These are phyloP conservation scores for Hyphopichia khmerensis DNA, from an alignment of 1,139 yeast genomes.

Conservation along the genomic window DNA sequence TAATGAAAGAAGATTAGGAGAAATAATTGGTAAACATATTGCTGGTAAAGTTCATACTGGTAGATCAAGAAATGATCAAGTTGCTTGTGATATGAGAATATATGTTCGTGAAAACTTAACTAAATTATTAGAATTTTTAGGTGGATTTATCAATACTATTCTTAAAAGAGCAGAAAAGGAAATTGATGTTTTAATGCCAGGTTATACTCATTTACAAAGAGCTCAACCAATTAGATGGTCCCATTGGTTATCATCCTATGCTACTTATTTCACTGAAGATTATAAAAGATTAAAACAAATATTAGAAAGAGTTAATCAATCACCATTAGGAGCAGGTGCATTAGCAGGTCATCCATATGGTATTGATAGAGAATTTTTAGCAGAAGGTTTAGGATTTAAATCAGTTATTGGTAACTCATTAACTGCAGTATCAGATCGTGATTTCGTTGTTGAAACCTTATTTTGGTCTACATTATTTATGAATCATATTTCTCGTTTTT, in stretches of 20 bases:
- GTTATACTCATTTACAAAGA: constrained; percentile 96
- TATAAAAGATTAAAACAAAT: constrained; percentile 80
- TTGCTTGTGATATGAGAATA: constrained; percentile 96
- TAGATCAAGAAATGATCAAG: constrained; percentile 97
- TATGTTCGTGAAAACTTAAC: constrained; percentile 79
- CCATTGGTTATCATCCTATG: constrained; percentile 93
- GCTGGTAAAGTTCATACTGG: constrained; percentile 99
- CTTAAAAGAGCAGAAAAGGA: constrained; percentile 77
- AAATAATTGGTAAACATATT: constrained; percentile 85
- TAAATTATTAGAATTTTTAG: constrained; percentile 57
- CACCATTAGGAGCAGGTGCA: constrained; percentile 97
- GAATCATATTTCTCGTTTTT: constrained; percentile 91
- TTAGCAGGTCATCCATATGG: constrained; percentile 99
- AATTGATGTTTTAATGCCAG: constrained; percentile 94
- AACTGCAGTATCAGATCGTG: constrained; percentile 95
- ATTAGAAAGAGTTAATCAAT: constrained; percentile 75
- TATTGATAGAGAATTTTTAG: constrained; percentile 87
- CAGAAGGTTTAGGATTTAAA: constrained; percentile 72
- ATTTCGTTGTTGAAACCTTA: constrained; percentile 93
- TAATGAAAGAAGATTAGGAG: constrained; percentile 96
- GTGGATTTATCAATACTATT: constrained; percentile 63
- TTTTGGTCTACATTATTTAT: constrained; percentile 96
- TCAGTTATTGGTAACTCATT: constrained; percentile 92
- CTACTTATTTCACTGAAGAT: constrained; percentile 91
- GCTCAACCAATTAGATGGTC: constrained; percentile 99